phyloP scores from a whole-genome alignment of 371 early-diverging fungal genomes.

The Mortierella sp. region DNA sequence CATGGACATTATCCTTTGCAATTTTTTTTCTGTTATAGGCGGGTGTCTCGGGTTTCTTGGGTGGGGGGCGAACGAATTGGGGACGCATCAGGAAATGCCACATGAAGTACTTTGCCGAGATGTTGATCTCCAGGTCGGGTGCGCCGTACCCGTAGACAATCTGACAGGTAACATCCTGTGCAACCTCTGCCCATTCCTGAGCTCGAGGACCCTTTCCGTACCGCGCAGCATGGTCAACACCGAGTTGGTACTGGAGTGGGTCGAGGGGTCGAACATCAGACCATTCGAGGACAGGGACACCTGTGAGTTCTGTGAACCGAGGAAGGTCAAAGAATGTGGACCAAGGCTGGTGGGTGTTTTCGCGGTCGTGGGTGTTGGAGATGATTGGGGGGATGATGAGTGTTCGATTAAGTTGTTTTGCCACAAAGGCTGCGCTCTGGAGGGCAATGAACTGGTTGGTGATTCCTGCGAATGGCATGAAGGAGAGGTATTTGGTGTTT shows the following conservation, averaged over 20 bases:
- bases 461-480: constrained; percentile 41
- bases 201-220: not conserved
- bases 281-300: constrained; percentile 42
- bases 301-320: constrained; percentile 36
- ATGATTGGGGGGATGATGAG: constrained; percentile 48
- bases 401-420: constrained; percentile 39
- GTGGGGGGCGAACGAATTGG: not conserved
- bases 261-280: constrained; percentile 13
- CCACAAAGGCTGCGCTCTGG: constrained; percentile 26
- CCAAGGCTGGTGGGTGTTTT: constrained; percentile 49
- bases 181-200: not conserved
- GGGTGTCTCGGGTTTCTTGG: constrained; percentile 1
- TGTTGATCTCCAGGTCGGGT: constrained; percentile 12
- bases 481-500: constrained; percentile 31
- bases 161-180: constrained; percentile 15
- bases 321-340: constrained; percentile 33
- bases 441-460: constrained; percentile 50
- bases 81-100: constrained; percentile 30
- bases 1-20: constrained; percentile 5
- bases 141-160: constrained; percentile 28
- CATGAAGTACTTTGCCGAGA: constrained; percentile 10
- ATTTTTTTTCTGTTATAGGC: not conserved
- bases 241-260: constrained; percentile 3
- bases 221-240: not conserved
- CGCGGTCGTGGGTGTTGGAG: constrained; percentile 35